Base-by-base conservation (phyloP, 352 stramenopile genomes). In the Peronosclerospora sorghi region DNA sequence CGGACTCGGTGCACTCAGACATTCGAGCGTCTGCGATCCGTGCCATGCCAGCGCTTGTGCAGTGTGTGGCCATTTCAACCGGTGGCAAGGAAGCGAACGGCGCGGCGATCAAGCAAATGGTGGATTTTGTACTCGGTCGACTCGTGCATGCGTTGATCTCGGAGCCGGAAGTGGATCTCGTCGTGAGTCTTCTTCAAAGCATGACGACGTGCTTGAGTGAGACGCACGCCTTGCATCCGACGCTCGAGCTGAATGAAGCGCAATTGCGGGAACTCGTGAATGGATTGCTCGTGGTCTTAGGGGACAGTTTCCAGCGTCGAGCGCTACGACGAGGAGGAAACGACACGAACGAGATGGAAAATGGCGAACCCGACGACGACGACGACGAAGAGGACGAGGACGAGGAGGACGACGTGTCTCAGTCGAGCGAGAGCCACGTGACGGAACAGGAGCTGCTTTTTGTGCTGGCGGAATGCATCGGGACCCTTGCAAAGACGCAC, bases 121-220 rank as follows among this genome's bases (percentile, higher is more conserved):
- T 89, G 32, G 79, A 92, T 41, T 92, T 88, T 54, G 74, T 68
- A 26, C 68, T 92, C 9, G 79, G 79, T 26, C 70, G 79, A 1
- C 52, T 92, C 21, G 67, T 92, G 6, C 58, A 85, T 37, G 79
- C 79, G 20, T 59, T 92, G 32, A 83, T 73, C 7, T 86, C 76
- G 4, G 79, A 92, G 56, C 76, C 76, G 0, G 79, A 92, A 17
- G 61, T 89, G n/a, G 76, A 92, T 39, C 57, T 92, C 26, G 76
- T 89, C 8, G 63, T 89, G 48, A 85, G 39, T 45, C 87, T 92
- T 48, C 88, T 92, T 70, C 75, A 92, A 54, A 86, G 68, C 52
- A 89, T 92, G 71, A 86, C 73, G 27, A 63, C 65, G 10, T 87
- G 72, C 20, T 56, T 92, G 1, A 47, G 47, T 21, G 48, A 83